Base-by-base conservation (phyloP, 306 rosid species). In the Lotus japonicus region DNA sequence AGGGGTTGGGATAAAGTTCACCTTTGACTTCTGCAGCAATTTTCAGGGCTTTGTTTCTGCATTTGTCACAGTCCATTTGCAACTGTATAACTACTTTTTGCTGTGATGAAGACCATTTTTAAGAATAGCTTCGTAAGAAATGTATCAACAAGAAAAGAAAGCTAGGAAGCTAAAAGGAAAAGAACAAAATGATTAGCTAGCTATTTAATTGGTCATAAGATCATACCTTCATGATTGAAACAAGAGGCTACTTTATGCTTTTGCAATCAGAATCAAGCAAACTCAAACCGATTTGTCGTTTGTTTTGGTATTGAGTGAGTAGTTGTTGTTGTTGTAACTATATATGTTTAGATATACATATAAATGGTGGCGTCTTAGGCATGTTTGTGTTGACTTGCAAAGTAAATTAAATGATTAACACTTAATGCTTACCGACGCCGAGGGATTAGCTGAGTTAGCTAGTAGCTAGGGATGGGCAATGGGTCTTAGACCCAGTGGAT, bases 31-130 rank as follows among this genome's bases (percentile, higher is more conserved):
- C 12, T 0, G 85, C 79, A n/a, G 81, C 76, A 54, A 42, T 67
- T 60, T 59, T 66, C 0, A 80, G 72, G 41, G 84, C 72, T 71
- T 71, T 80, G 68, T 64, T 67, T 71, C 76, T 71, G 54, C 84
- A 71, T 66, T 54, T 76, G 9, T 44, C 81, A 10, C 68, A 46
- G 21, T 72, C 28, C 84, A 80, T 66, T 45, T 60, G 31, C 72
- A 76, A 36, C 81, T 45, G 17, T 16, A 76, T 28, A 8, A 49
- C 33, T 54, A 80, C 9, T 14, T 71, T 71, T 80, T 75, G 68
- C 84, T 81, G 81, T 72, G 38, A 57, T 59, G 6, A 26, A 26
- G 33, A 9, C 4, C 70, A 68, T 17, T 14, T 21, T 58, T 18
- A 3, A 4, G 26, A 0, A 12, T 9, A 67, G 1, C 9, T 2